These are phyloP conservation scores for Cryphonectria radicalis DNA, from an alignment of 2,329 filamentous ascomycete species.

Conservation along the genomic window DNA sequence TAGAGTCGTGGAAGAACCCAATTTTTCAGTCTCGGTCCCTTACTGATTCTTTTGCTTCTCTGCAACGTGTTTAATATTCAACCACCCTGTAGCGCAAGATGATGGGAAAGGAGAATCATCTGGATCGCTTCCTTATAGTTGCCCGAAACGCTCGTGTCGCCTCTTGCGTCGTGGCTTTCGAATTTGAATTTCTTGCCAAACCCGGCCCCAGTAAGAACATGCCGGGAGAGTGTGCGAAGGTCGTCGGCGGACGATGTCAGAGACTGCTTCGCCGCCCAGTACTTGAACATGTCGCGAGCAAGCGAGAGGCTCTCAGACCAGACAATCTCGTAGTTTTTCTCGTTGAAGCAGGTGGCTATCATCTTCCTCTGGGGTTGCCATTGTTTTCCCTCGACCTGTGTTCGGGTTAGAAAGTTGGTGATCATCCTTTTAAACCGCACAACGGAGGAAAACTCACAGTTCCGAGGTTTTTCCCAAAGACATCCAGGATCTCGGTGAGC, in stretches of 20 bases:
- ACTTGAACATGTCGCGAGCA: conserved; percentile 36
- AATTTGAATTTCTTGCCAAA: conserved; percentile 40
- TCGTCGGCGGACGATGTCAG: conserved; percentile 35
- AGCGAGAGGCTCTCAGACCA: conserved; percentile 36
- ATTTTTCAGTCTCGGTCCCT: too few species aligned
- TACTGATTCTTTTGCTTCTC: too few species aligned
- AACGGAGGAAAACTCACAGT: conserved; percentile 11
- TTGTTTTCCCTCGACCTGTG: conserved; percentile 27
- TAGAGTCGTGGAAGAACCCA: too few species aligned
- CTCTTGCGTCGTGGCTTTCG: conserved; percentile 35
- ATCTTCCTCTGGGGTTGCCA: conserved; percentile 36
- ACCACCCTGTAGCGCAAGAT: too few species aligned
- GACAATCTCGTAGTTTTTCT: conserved; percentile 37
- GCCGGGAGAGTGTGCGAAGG: conserved; percentile 35
- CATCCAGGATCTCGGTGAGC: conserved; percentile 12
- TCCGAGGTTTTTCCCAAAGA: conserved; percentile 18
- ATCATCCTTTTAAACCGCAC: neutral
- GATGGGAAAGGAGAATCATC: too few species aligned
- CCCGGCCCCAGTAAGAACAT: conserved; percentile 37
- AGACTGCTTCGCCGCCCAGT: conserved; percentile 34
- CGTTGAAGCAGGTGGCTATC: conserved; percentile 36
- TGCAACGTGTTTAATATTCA: too few species aligned
- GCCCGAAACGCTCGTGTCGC: conserved; percentile 17
- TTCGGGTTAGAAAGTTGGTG: neutral
- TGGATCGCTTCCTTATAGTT: conserved; percentile 38